A percentile compares a stretch with the other conserved stretches of the same genome.
These are phyloP conservation scores for Leccinum insolens DNA, from an alignment of 1,284 basidiomycete genomes.

Conservation along the genomic window DNA sequence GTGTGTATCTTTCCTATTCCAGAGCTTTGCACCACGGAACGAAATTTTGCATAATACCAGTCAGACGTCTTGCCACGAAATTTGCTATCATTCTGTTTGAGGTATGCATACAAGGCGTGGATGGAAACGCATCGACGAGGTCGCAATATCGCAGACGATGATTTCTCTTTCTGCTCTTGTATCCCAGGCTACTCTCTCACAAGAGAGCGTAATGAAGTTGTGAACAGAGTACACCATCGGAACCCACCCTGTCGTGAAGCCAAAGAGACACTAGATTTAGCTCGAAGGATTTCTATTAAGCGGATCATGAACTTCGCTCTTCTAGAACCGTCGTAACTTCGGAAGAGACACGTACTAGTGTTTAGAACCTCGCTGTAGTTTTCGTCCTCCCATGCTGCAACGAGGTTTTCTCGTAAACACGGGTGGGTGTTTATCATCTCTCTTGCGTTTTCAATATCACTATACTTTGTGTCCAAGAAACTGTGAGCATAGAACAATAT, in stretches of 20 bases:
- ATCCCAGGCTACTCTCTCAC: too few relatives aligned
- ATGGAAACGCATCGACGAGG: neutral
- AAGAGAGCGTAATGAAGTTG: neutral
- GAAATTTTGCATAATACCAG: neutral
- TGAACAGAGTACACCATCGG: neutral
- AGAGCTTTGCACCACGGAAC: neutral
- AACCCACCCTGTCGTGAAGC: neutral
- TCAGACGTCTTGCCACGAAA: neutral
- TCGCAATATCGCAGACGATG: neutral
- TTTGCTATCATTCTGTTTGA: neutral
- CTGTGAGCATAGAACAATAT: too few relatives aligned
- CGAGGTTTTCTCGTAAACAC: neutral
- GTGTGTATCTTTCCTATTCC: neutral
- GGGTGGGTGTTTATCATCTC: too few relatives aligned
- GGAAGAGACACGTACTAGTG: neutral
- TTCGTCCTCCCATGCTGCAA: too few relatives aligned
- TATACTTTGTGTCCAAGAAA: too few relatives aligned
- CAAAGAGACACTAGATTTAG: neutral
- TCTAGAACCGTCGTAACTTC: neutral
- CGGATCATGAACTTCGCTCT: neutral
- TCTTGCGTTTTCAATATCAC: too few relatives aligned
- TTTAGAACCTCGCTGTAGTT: too few relatives aligned
- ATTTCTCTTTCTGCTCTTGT: too few relatives aligned
- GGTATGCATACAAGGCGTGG: neutral
- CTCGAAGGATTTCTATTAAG: neutral